A percentile compares a stretch with the other conserved stretches of the same genome.
Conservation (phyloP, 2,329 filamentous ascomycete species). For the Pseudogymnoascus sp. region DNA sequence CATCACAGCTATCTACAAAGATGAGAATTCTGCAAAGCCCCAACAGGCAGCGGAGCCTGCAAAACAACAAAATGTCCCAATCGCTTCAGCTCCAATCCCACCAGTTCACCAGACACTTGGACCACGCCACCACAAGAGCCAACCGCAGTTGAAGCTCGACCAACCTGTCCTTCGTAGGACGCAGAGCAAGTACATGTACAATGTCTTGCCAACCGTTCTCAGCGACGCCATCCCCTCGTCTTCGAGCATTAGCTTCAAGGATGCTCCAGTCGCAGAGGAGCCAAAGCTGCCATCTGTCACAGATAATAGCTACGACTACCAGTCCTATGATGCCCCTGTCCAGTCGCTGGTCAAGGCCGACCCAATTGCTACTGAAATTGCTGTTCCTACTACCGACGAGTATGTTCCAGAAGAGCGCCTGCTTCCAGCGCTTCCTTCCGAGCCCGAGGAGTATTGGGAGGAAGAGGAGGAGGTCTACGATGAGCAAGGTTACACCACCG, state of each 20-base stretch:
- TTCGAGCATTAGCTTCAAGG: background rate
- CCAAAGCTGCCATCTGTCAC: background rate
- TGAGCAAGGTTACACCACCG: constrained; percentile 66
- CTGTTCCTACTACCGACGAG: background rate
- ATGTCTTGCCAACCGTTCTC: background rate
- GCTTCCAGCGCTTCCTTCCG: constrained; percentile 33
- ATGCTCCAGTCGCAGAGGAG: background rate
- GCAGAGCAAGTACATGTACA: constrained; percentile 23
- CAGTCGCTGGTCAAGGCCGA: background rate
- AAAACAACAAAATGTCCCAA: constrained; percentile 24
- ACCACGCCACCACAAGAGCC: constrained; percentile 28
- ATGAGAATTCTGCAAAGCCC: constrained; percentile 35
- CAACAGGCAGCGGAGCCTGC: constrained; percentile 7
- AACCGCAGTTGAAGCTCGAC: constrained; percentile 25
- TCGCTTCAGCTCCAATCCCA: constrained; percentile 25
- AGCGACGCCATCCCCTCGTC: background rate
- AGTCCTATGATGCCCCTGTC: background rate
- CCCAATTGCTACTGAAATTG: background rate
- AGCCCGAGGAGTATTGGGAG: constrained; percentile 70
- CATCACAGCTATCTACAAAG: constrained; percentile 49
- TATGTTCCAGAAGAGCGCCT: background rate
- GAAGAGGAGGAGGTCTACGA: constrained; percentile 66
- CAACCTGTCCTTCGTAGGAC: constrained; percentile 23
- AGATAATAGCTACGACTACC: background rate
- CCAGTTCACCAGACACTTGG: constrained; percentile 27